Evolutionary conservation across 2,329 filamentous ascomycete species (phyloP).

Genomic region (Epichloe amarillans): DNA sequence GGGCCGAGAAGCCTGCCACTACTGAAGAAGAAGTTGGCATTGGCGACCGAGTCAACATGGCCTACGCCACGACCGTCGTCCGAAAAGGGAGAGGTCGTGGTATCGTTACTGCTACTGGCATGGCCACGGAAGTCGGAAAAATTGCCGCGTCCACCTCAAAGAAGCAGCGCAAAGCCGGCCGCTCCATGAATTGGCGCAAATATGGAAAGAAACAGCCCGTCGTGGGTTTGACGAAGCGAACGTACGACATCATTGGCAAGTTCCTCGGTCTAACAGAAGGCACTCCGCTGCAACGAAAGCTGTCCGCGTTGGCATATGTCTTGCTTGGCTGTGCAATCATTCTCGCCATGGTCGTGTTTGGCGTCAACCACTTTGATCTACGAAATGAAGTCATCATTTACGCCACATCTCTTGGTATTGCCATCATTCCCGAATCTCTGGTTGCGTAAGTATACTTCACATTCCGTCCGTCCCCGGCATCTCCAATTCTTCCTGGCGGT

Average conservation of each 20-base stretch:
- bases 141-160: conserved; percentile 46
- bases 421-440: conserved; percentile 50
- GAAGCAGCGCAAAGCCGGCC: conserved; percentile 41
- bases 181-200: conserved; percentile 39
- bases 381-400: conserved; percentile 43
- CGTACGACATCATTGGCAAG: conserved; percentile 37
- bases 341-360: conserved; percentile 44
- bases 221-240: conserved; percentile 32
- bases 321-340: conserved; percentile 59
- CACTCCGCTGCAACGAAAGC: conserved; percentile 65
- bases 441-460: conserved; percentile 36
- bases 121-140: conserved; percentile 54
- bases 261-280: conserved; percentile 51
- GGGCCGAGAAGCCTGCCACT: conserved; percentile 30
- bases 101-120: conserved; percentile 60
- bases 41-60: conserved; percentile 62
- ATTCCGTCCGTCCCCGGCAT: background rate
- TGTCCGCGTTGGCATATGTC: conserved; percentile 63
- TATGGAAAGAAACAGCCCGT: conserved; percentile 37
- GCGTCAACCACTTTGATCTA: conserved; percentile 38
- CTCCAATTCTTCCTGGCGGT: conserved; percentile 7
- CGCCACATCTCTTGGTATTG: conserved; percentile 44
- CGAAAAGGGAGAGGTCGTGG: conserved; percentile 60
- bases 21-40: conserved; percentile 44
- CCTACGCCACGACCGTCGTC: conserved; percentile 60